phyloP scores from a whole-genome alignment of 2,329 filamentous ascomycete species.

The Aureobasidium musti region DNA sequence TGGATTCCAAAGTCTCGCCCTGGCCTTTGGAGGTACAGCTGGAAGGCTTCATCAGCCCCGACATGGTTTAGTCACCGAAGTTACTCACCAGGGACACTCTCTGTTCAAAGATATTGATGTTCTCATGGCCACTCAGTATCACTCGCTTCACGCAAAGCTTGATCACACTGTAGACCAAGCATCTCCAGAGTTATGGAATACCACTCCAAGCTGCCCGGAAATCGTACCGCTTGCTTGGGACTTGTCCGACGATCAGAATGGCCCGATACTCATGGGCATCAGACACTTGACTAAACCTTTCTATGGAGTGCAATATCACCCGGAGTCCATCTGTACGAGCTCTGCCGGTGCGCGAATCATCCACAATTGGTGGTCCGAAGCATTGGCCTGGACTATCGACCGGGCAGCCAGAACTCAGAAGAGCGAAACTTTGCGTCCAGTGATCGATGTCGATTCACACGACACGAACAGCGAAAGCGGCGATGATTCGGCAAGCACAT shows the following conservation, averaged over 20 bases:
- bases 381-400: slow-evolving; percentile 39
- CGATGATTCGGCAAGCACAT: slow-evolving; percentile 7
- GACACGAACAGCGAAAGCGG: neutral
- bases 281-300: slow-evolving; percentile 69
- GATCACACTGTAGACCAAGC: slow-evolving; percentile 40
- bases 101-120: slow-evolving; percentile 65
- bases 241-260: slow-evolving; percentile 50
- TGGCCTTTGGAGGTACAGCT: slow-evolving; percentile 67
- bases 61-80: slow-evolving; percentile 75
- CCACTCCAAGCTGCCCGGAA: slow-evolving; percentile 42
- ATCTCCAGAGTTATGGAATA: slow-evolving; percentile 47
- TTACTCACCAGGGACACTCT: slow-evolving; percentile 62
- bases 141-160: slow-evolving; percentile 59
- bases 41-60: slow-evolving; percentile 68
- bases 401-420: neutral
- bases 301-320: slow-evolving; percentile 89
- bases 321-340: slow-evolving; percentile 84
- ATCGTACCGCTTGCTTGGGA: slow-evolving; percentile 54
- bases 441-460: neutral
- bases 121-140: slow-evolving; percentile 75
- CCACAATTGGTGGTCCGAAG: slow-evolving; percentile 72
- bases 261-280: slow-evolving; percentile 73
- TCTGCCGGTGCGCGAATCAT: slow-evolving; percentile 65
- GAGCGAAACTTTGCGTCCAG: neutral
- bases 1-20: slow-evolving; percentile 80